These are phyloP conservation scores for Pseudogymnoascus sp. DNA, from an alignment of 2,329 filamentous ascomycete genomes.

Conservation along the genomic window DNA sequence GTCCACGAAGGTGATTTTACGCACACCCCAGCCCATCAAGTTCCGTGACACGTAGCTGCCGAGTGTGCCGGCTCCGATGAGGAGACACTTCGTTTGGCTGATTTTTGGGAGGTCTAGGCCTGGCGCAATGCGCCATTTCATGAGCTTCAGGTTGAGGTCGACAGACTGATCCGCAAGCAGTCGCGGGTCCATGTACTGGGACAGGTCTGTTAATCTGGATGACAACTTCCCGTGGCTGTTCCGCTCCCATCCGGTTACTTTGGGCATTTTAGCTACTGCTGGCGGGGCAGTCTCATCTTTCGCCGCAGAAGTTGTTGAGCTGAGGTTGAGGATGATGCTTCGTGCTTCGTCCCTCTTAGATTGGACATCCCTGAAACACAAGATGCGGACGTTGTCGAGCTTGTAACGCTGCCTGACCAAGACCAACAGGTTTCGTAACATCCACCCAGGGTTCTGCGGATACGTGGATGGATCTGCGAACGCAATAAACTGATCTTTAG, in stretches of 20 bases:
- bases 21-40: constrained; percentile 89
- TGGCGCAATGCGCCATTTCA: constrained; percentile 97
- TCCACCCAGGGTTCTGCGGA: constrained; percentile 80
- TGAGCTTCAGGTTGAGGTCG: constrained; percentile 92
- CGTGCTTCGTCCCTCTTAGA: constrained; percentile 68
- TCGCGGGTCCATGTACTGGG: constrained; percentile 86
- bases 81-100: constrained; percentile 80
- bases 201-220: constrained; percentile 71
- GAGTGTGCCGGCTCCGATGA: constrained; percentile 86
- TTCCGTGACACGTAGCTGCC: constrained; percentile 91
- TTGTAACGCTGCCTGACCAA: constrained; percentile 76
- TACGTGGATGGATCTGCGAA: constrained; percentile 95
- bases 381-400: constrained; percentile 67
- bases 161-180: constrained; percentile 88
- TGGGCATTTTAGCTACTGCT: constrained; percentile 55
- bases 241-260: constrained; percentile 92
- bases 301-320: constrained; percentile 20
- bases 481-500: constrained; percentile 72
- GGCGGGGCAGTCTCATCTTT: constrained; percentile 13
- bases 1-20: constrained; percentile 92
- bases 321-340: constrained; percentile 62
- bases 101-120: constrained; percentile 79
- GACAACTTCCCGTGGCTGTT: constrained; percentile 70
- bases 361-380: constrained; percentile 86
- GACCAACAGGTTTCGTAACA: constrained; percentile 79